These are phyloP conservation scores for Gastrolobium villosum DNA, from an alignment of 306 rosid species.

Conservation along the genomic window DNA sequence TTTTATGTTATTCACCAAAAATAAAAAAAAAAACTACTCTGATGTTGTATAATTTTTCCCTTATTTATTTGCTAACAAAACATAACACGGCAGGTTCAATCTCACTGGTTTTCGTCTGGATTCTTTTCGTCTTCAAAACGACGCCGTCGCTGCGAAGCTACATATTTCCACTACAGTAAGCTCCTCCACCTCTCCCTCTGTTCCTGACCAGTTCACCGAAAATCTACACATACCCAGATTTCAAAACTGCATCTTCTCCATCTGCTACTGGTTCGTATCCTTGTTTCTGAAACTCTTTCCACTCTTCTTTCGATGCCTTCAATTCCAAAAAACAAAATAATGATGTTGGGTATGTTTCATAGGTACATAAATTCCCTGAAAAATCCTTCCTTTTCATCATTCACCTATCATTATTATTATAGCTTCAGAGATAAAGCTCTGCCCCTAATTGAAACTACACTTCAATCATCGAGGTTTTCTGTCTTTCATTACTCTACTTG, in stretches of 20 bases:
- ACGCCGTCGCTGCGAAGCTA: neutral
- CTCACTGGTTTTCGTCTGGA: too few relatives aligned
- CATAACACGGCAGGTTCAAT: too few relatives aligned
- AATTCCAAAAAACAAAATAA: conserved; percentile 22
- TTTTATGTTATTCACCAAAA: too few relatives aligned
- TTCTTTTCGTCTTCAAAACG: conserved; percentile 9
- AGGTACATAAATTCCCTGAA: conserved; percentile 42
- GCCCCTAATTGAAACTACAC: conserved; percentile 36
- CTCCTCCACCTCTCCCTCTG: conserved; percentile 4
- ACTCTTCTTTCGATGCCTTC: conserved; percentile 27
- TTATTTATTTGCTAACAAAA: too few relatives aligned
- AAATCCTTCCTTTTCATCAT: conserved; percentile 39
- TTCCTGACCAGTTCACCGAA: neutral
- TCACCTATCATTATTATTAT: conserved; percentile 26
- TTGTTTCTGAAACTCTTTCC: neutral
- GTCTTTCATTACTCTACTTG: conserved; percentile 29
- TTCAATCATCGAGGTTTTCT: conserved; percentile 39
- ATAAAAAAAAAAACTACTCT: too few relatives aligned
- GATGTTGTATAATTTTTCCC: too few relatives aligned
- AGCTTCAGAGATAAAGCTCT: conserved; percentile 33
- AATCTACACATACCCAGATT: conserved; percentile 33
- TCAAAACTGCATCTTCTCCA: conserved; percentile 32
- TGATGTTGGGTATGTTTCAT: conserved; percentile 42
- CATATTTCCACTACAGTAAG: neutral
- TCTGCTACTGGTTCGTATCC: neutral